Percentiles rank a stretch among this genome's conserved stretches.
phyloP scores from a whole-genome alignment of 352 stramenopile genomes.

The Pilasporangium apinafurcum region DNA sequence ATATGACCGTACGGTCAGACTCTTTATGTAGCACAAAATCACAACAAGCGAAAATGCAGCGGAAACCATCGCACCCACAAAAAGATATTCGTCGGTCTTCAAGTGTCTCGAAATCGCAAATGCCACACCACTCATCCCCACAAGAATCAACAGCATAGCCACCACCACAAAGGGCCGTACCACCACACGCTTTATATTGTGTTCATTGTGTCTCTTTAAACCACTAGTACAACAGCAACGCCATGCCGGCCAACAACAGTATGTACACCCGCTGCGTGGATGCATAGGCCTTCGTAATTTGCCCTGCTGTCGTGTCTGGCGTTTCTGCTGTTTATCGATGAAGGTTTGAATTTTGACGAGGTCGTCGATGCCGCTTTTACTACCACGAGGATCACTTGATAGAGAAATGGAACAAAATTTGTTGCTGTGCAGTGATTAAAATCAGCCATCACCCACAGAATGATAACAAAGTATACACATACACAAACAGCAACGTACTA shows the following conservation, averaged over 20 bases:
- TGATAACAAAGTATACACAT: no score
- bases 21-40: slow-evolving; percentile 60
- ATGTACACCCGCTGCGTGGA: no score
- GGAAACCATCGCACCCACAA: slow-evolving; percentile 66
- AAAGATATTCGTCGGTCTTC: slow-evolving; percentile 56
- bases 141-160: slow-evolving; percentile 23
- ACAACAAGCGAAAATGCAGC: slow-evolving; percentile 67
- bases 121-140: slow-evolving; percentile 29
- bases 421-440: slow-evolving; percentile 17
- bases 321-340: slow-evolving; percentile 1
- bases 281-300: no score
- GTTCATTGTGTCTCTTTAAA: no score
- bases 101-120: slow-evolving; percentile 22
- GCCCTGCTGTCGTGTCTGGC: slow-evolving; percentile 16
- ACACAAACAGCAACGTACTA: slow-evolving; percentile 20
- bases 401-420: slow-evolving; percentile 64
- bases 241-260: no score
- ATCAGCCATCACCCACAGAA: not conserved
- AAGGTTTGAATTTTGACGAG: slow-evolving; percentile 2
- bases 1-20: slow-evolving; percentile 47
- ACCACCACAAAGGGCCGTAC: slow-evolving; percentile 25
- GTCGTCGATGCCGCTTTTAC: slow-evolving; percentile 30
- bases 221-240: no score
- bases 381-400: slow-evolving; percentile 36
- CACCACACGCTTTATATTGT: no score